Evolutionary conservation across 108 stramenopile species (phyloP).

Genomic region (Discostella stelligeroides): DNA sequence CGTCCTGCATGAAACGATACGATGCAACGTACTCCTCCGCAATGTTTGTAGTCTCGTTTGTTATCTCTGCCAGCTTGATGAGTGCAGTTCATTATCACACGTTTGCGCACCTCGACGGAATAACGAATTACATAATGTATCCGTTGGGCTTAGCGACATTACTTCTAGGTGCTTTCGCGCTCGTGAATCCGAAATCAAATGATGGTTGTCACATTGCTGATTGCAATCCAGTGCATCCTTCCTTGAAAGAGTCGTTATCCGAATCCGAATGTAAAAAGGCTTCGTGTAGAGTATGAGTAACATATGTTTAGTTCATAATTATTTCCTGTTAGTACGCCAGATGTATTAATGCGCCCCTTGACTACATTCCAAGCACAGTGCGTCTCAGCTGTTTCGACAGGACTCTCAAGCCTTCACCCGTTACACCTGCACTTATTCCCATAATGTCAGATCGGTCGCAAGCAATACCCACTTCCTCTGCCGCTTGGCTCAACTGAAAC

Average conservation of each 20-base stretch:
- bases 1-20: slow-evolving; percentile 82
- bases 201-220: neutral
- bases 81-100: slow-evolving; percentile 76
- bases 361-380: slow-evolving; percentile 14
- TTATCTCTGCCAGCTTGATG: slow-evolving; percentile 74
- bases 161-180: slow-evolving; percentile 62
- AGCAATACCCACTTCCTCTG: slow-evolving; percentile 64
- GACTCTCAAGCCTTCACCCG: slow-evolving; percentile 67
- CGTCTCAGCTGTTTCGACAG: slow-evolving; percentile 57
- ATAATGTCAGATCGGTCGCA: slow-evolving; percentile 58
- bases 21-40: slow-evolving; percentile 83
- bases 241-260: neutral
- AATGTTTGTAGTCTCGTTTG: slow-evolving; percentile 83
- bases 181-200: slow-evolving; percentile 37
- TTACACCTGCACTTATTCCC: slow-evolving; percentile 84
- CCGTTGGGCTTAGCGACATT: slow-evolving; percentile 64
- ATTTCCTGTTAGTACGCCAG: neutral
- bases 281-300: neutral
- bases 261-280: neutral
- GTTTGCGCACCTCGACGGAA: slow-evolving; percentile 52
- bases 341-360: neutral
- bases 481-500: slow-evolving; percentile 46
- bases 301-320: neutral
- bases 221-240: neutral
- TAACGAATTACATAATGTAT: slow-evolving; percentile 62